phyloP scores from a whole-genome alignment of 2,329 filamentous ascomycete genomes.

The Ilyonectria destructans region DNA sequence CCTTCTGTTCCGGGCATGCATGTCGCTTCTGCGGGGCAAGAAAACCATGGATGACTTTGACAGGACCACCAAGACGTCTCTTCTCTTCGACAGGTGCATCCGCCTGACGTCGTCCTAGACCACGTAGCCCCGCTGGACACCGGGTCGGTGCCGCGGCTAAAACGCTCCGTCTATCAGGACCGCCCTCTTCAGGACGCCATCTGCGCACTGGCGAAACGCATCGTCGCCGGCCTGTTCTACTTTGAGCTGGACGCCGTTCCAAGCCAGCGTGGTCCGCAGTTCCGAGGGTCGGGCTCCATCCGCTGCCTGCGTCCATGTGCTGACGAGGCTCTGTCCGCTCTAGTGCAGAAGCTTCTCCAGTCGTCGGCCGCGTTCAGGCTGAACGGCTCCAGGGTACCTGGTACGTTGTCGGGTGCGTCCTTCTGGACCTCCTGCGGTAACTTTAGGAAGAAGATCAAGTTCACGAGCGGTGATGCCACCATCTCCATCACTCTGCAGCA shows the following conservation, averaged over 20 bases:
- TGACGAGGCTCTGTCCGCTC: background rate
- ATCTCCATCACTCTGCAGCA: background rate
- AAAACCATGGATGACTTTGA: background rate
- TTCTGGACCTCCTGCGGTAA: background rate
- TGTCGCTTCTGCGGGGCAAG: background rate
- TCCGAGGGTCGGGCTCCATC: background rate
- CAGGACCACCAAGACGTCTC: background rate
- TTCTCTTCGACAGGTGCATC: too few relatives aligned
- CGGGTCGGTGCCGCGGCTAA: background rate
- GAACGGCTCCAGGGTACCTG: background rate
- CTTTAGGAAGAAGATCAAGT: conserved; percentile 1
- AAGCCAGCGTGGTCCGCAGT: background rate
- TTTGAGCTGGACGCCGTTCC: background rate
- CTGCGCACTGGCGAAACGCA: background rate
- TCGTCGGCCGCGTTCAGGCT: background rate
- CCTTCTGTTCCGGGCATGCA: background rate
- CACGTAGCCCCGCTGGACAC: background rate
- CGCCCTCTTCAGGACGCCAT: too few relatives aligned
- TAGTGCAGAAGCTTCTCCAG: background rate
- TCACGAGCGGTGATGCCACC: background rate
- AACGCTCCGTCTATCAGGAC: background rate
- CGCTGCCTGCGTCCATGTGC: background rate
- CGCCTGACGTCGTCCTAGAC: background rate
- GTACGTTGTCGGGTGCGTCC: background rate
- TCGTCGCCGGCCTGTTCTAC: background rate